A percentile compares a stretch with the other conserved stretches of the same genome.
Evolutionary conservation across 495 filamentous ascomycete genomes (phyloP).

Genomic region (Daldinia caldariorum): DNA sequence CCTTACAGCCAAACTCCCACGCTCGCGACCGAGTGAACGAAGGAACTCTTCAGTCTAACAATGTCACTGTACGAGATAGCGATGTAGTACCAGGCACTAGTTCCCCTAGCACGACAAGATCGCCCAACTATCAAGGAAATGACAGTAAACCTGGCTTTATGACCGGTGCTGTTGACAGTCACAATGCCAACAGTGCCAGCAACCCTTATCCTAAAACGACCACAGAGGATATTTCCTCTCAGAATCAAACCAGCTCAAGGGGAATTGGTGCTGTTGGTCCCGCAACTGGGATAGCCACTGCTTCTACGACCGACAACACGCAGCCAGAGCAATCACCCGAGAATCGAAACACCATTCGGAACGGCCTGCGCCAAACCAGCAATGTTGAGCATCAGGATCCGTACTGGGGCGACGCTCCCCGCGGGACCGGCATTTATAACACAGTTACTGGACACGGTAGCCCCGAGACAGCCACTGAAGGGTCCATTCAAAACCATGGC

Average conservation of each 20-base stretch:
- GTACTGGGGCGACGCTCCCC: slow-evolving; percentile 56
- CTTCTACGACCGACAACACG: slow-evolving; percentile 4
- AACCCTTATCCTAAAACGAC: neutral
- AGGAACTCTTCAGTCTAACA: slow-evolving; percentile 11
- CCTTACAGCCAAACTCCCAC: neutral
- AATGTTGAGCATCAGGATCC: slow-evolving; percentile 35
- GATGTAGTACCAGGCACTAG: neutral
- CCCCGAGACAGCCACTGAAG: slow-evolving; percentile 32
- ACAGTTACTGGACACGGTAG: slow-evolving; percentile 56
- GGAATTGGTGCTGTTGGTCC: neutral
- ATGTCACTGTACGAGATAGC: neutral
- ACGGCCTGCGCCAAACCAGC: slow-evolving; percentile 25
- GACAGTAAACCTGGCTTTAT: slow-evolving; percentile 35
- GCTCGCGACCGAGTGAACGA: neutral
- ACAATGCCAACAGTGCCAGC: slow-evolving; percentile 7
- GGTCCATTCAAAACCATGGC: slow-evolving; percentile 17
- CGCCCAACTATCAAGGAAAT: neutral
- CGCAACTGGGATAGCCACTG: neutral
- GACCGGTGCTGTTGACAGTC: slow-evolving; percentile 38
- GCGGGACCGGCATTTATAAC: slow-evolving; percentile 53
- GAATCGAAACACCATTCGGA: slow-evolving; percentile 26
- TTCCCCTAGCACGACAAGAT: neutral
- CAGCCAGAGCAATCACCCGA: neutral
- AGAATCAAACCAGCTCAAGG: neutral
- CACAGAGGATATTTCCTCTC: slow-evolving; percentile 2